Evolutionary conservation across 139 green algal species (phyloP), one percentile per base, ranked within the genome.

Genomic region (Auxenochlorella pyrenoidosa): DNA sequence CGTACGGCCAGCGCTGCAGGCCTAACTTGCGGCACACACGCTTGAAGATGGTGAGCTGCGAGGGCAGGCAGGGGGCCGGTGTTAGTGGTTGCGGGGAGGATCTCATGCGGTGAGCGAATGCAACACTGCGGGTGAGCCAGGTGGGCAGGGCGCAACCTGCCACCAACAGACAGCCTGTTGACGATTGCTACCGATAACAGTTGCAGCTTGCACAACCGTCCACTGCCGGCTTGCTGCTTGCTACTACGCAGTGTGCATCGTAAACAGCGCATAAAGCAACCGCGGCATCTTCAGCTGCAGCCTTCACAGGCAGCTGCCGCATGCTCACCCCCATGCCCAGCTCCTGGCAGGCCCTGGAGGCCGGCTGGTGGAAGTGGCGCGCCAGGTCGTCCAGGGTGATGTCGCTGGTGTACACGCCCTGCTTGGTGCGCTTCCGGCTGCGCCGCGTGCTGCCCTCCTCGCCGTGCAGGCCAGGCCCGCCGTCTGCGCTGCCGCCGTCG

Each of bases 41-140:
- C 63, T 85, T 85, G 60, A 85, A 85, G 28, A 85, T 85, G 15
- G 80, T 85, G 28, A 85, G 80, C 80, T 85, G 80, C 80, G 60
- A 22, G 10, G 68, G 68, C 38, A 32, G 71, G 28, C 2, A 18
- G 72, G 22, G 22, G 40, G 71, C 26, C 19, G 2, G 36, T 12
- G 71, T 1, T 19, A 12, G 15, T 0, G 71, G 13, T 36, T 32
- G 71, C 68, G 32, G 68, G n/a, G n/a, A n/a, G n/a, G n/a, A n/a
- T n/a, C n/a, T n/a, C n/a, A n/a, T n/a, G n/a, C n/a, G n/a, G n/a
- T n/a, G n/a, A n/a, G n/a, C n/a, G n/a, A n/a, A n/a, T n/a, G n/a
- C n/a, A n/a, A n/a, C n/a, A n/a, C n/a, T n/a, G n/a, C n/a, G n/a
- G n/a, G n/a, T n/a, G n/a, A n/a, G n/a, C n/a, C n/a, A n/a, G n/a